Percentiles rank a stretch among this genome's conserved stretches.
phyloP scores from a whole-genome alignment of 1,284 basidiomycete species.

The Acaromyces ingoldii region DNA sequence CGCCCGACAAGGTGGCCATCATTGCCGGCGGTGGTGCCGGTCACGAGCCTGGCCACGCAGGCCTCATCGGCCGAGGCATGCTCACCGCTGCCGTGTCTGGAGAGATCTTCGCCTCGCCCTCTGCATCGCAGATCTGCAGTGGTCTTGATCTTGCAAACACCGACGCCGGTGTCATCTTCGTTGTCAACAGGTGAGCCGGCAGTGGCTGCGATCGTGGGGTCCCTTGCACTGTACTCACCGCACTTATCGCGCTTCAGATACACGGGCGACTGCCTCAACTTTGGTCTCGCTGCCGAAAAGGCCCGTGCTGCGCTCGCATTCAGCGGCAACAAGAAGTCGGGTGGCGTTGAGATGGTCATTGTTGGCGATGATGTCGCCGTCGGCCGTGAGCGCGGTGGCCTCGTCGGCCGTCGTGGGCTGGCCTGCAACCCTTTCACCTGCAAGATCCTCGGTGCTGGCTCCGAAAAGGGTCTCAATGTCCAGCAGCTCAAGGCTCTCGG shows the following conservation, averaged over 20 bases:
- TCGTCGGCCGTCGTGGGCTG: conserved; percentile 55
- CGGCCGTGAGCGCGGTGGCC: conserved; percentile 53
- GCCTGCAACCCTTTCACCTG: conserved; percentile 53
- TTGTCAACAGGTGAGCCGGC: conserved; percentile 52
- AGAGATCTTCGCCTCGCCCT: conserved; percentile 58
- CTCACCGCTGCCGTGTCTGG: conserved; percentile 54
- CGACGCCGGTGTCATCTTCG: conserved; percentile 50
- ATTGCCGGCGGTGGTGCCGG: conserved; percentile 55
- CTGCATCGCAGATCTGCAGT: conserved; percentile 54
- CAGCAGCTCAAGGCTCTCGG: conserved; percentile 42
- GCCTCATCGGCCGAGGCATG: conserved; percentile 54
- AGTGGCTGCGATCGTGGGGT: not conserved
- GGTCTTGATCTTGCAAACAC: conserved; percentile 54
- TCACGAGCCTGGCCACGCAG: conserved; percentile 53
- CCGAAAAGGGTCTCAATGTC: conserved; percentile 37
- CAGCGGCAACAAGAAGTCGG: conserved; percentile 43
- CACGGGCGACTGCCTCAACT: conserved; percentile 56
- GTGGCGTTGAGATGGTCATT: conserved; percentile 55
- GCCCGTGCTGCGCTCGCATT: conserved; percentile 42
- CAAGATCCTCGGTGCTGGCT: conserved; percentile 49
- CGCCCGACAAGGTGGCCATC: conserved; percentile 53
- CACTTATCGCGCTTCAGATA: conserved; percentile 16
- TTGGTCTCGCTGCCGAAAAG: conserved; percentile 53
- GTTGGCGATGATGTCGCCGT: conserved; percentile 57
- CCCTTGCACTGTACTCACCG: not conserved